Base-by-base conservation (phyloP, 176 grass and related monocot genomes). In the Eragrostis nindensis region DNA sequence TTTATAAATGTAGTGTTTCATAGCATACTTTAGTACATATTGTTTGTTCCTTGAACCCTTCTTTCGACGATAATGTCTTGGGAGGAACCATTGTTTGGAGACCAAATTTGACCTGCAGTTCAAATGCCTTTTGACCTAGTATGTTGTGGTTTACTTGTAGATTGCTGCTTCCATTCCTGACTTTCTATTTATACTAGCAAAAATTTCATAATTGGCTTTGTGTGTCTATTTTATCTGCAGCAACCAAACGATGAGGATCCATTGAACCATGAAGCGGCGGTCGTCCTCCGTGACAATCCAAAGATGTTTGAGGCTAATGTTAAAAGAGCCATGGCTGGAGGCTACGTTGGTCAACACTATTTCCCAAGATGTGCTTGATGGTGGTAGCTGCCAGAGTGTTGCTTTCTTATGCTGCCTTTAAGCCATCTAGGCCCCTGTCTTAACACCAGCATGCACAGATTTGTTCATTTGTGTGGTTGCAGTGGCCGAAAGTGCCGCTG, bases 201-300 rank as follows among this genome's bases (percentile, higher is more conserved):
- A 39, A 54, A 18, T 22, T 61, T 43, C 21, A 52, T 14, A 12
- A 62, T 66, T 49, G 63, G 22, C 27, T 68, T 82, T 54, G 6
- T 66, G 56, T 69, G 30, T 71, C 71, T 52, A 22, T 68, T 55
- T 82, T 85, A 44, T 70, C 32, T 76, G 83, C 79, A 92, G 90
- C 90, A 92, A 92, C 90, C 86, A 42, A 92, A 90, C 41, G 87
- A 93, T 22, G 87, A 93, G 80, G 91, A 93, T 69, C 91, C 91
- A n/a, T 82, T 93, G 91, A 93, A 93, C 82, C 87, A 87, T 77
- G 91, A 93, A 65, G 91, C 91, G 68, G 91, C 91, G 0, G 87
- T 73, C 40, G 91, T 93, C 66, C 87, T 93, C 29, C 87, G 91
- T n/a, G 91, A 90, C 56, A 93, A 93, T 45, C 91, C 91, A 45